These are phyloP conservation scores for Nemania sp. DNA, from an alignment of 2,329 filamentous ascomycete genomes.

Conservation along the genomic window DNA sequence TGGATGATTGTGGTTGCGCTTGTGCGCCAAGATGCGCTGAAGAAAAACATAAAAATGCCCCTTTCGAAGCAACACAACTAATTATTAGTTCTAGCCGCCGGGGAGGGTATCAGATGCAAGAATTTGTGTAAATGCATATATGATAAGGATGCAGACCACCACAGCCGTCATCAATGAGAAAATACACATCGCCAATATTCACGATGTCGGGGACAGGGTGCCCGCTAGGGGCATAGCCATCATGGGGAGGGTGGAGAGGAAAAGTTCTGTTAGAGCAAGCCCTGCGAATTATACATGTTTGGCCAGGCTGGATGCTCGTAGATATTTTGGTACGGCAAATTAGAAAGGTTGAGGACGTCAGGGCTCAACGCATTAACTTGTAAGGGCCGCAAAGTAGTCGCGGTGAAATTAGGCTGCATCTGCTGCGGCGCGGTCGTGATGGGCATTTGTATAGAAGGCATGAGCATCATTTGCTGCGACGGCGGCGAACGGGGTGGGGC, in stretches of 20 bases:
- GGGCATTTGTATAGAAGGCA: constrained; percentile 29
- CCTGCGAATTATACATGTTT: constrained; percentile 34
- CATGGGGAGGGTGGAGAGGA: background rate
- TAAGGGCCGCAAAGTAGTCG: constrained; percentile 34
- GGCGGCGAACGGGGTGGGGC: constrained; percentile 25
- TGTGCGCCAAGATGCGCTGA: background rate
- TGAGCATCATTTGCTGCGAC: constrained; percentile 33
- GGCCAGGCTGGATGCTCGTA: constrained; percentile 71
- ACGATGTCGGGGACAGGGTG: background rate
- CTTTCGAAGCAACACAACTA: too few relatives aligned
- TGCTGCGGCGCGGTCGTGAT: constrained; percentile 33
- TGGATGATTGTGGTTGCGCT: background rate
- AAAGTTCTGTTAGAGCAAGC: constrained; percentile 24
- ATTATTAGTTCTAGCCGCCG: too few relatives aligned
- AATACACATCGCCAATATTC: background rate
- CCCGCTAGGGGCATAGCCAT: too few relatives aligned
- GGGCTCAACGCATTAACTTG: constrained; percentile 71
- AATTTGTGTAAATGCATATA: background rate
- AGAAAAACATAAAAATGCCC: background rate
- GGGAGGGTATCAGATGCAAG: background rate
- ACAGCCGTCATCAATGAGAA: background rate
- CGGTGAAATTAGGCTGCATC: constrained; percentile 37
- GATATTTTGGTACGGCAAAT: constrained; percentile 80
- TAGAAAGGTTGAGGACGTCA: constrained; percentile 75
- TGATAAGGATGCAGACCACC: background rate